Evolutionary conservation across 2,329 filamentous ascomycete genomes (phyloP).

Genomic region (Colletotrichum lupini): DNA sequence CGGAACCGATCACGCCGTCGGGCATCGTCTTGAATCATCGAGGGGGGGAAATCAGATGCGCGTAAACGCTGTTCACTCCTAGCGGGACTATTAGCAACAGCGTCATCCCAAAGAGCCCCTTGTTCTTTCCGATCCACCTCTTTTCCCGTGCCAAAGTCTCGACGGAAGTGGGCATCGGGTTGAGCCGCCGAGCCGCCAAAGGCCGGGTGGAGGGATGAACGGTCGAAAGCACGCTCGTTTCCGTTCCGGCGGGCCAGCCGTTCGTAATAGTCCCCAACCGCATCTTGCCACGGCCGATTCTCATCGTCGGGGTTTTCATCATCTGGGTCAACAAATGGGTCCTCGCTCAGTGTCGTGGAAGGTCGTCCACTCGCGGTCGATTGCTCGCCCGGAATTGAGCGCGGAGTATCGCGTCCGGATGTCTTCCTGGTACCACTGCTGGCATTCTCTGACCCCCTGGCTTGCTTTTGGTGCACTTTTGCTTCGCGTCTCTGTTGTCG

Average conservation of each 20-base stretch:
- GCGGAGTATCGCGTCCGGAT: not conserved
- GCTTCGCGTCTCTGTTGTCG: slow-evolving; percentile 26
- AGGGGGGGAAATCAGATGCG: not conserved
- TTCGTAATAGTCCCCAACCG: slow-evolving; percentile 1
- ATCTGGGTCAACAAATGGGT: slow-evolving; percentile 2
- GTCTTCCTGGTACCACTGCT: not conserved
- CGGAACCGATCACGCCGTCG: not conserved
- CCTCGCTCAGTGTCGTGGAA: not conserved
- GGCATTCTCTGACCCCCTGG: not conserved
- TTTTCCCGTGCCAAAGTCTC: not conserved
- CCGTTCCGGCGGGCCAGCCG: not conserved
- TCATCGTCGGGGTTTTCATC: not conserved
- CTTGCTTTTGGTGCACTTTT: not conserved
- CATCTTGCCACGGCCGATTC: not conserved
- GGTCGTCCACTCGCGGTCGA: not conserved
- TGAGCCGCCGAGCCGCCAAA: not conserved
- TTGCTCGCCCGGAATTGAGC: not conserved
- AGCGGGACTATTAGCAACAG: not conserved
- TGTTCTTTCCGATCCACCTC: not conserved
- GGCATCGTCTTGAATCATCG: not conserved
- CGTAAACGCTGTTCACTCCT: not conserved
- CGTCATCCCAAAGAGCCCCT: not conserved
- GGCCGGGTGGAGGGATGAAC: slow-evolving; percentile 2
- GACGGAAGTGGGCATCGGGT: not conserved
- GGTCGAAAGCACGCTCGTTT: not conserved